Base-by-base conservation (phyloP, 192 early-diverging fungal genomes). In the Podila epicladia region DNA sequence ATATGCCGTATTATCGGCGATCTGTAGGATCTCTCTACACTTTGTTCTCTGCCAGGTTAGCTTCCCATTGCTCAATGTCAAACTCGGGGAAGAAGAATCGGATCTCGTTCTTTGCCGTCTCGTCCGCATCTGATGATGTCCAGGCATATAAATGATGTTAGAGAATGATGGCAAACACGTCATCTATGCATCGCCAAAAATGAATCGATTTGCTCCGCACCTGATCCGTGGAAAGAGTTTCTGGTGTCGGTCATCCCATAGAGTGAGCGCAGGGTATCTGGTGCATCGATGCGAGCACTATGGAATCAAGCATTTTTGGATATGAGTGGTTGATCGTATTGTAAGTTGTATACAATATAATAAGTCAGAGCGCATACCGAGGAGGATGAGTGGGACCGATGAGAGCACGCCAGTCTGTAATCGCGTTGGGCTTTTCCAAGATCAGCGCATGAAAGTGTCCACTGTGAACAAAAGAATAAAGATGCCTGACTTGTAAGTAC, bases 161-260 rank as follows among this genome's bases (percentile, higher is more conserved):
- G 53, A 24, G 4, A 1, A 24, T 55, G n/a, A 8, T n/a, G 53
- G 50, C n/a, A 26, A 55, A 11, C 53, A 12, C 2, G 53, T 24
- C n/a, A 6, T 26, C 50, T 17, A 53, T n/a, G 9, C n/a, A 7
- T 17, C 13, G 28, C 9, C 6, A 8, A 55, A 24, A 20, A 55
- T n/a, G 17, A 53, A 24, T 22, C 22, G 17, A 55, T 59, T 87
- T 45, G 2, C 13, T 17, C 41, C 41, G 41, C 41, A 90, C 89
- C 89, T 53, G 92, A 93, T 0, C 93, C 93, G 72, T 94, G 93
- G 50, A 93, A 93, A 1, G 92, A 92, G 68, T 94, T 94, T 28
- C 93, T 60, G 3, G 93, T 93, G 68, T 94, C 93, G 0, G 91
- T 93, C 73, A 94, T 66, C 2, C 92, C 93, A 72, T 87, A 93